Evolutionary conservation across 129 eudicot genomes (phyloP).

Genomic region (Daucus carota): DH1_v3.0 NC_030384.2:50927501-50928000

Average conservation of each 20-base stretch:
- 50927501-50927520: too few species aligned
- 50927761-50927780: background rate
- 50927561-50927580: too few species aligned
- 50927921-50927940: background rate
- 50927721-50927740: constrained; percentile 99
- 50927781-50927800: background rate
- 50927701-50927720: constrained; percentile 91
- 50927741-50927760: constrained; percentile 18
- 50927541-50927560: too few species aligned
- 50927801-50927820: background rate
- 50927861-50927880: background rate
- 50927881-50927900: too few species aligned
- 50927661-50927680: constrained; percentile 93
- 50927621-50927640: constrained; percentile 7
- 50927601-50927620: background rate
- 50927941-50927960: constrained; percentile 17
- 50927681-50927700: constrained; percentile 94
- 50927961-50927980: constrained; percentile 17
- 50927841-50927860: background rate
- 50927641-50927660: constrained; percentile 96
- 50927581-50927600: background rate
- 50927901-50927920: background rate
- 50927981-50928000: constrained; percentile 20
- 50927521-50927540: too few species aligned
- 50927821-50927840: background rate